Conservation (phyloP, 1,139 yeast genomes). For the Suhomyces anneliseae region DNA sequence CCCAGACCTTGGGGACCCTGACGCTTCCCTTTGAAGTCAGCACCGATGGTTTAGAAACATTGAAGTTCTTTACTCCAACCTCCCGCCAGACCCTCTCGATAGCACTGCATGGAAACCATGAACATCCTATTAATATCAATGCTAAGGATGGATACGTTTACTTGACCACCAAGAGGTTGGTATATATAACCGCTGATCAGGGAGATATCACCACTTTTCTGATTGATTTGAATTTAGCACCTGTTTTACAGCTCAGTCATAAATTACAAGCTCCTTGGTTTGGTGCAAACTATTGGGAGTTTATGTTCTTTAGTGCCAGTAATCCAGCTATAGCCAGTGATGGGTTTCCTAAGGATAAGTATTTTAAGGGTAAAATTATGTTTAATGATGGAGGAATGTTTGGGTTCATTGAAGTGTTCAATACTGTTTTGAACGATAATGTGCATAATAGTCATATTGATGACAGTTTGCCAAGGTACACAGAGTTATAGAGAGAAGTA, state of each 20-base stretch:
- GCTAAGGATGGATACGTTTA: conserved; percentile 37
- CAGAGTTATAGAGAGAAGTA: background rate
- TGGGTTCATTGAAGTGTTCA: conserved; percentile 27
- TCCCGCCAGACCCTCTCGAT: conserved; percentile 20
- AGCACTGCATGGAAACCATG: conserved; percentile 15
- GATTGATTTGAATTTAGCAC: conserved; percentile 26
- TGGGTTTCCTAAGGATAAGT: conserved; percentile 43
- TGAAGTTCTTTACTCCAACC: conserved; percentile 20
- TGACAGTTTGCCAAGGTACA: conserved; percentile 46
- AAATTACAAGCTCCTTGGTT: conserved; percentile 53
- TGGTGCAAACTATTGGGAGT: conserved; percentile 53
- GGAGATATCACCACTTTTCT: conserved; percentile 43
- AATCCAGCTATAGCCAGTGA: conserved; percentile 36
- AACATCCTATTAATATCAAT: conserved; percentile 20
- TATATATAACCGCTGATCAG: conserved; percentile 35
- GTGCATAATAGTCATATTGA: conserved; percentile 33
- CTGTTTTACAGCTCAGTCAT: conserved; percentile 29
- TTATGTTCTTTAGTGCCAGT: conserved; percentile 37
- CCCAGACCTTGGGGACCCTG: conserved; percentile 15
- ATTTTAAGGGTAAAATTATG: conserved; percentile 37
- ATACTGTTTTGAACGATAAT: conserved; percentile 24
- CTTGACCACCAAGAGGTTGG: conserved; percentile 37
- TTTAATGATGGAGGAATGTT: conserved; percentile 54
- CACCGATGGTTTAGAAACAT: conserved; percentile 14
- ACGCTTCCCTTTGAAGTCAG: conserved; percentile 25